phyloP scores from a whole-genome alignment of 176 grass and related monocot genomes.

The Eragrostis nindensis region DNA sequence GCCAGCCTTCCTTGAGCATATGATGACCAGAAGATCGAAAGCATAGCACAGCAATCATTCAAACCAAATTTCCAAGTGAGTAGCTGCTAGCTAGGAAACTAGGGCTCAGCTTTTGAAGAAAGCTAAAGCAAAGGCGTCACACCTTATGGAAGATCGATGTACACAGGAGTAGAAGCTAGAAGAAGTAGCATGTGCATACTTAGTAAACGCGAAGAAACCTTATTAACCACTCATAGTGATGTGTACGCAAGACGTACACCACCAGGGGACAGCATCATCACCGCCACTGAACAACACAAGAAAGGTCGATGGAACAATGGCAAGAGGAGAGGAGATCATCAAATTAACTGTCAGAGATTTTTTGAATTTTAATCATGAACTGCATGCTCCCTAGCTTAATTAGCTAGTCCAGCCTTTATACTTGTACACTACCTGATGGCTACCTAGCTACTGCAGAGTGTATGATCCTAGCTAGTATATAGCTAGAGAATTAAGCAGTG shows the following conservation, averaged over 20 bases:
- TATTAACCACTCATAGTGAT: conserved; percentile 1
- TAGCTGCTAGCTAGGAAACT: conserved; percentile 51
- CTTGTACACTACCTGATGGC: conserved; percentile 14
- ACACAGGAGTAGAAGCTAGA: conserved; percentile 34
- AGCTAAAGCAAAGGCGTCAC: conserved; percentile 54
- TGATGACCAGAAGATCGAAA: conserved; percentile 40
- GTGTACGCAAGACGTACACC: neutral
- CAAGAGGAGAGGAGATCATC: conserved; percentile 20
- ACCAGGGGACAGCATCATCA: conserved; percentile 49
- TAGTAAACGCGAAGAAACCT: conserved; percentile 38
- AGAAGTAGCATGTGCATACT: neutral
- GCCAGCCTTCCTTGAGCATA: conserved; percentile 31
- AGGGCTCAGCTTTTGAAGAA: conserved; percentile 73
- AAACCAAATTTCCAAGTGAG: conserved; percentile 29
- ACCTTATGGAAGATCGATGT: conserved; percentile 37
- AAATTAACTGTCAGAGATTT: conserved; percentile 52
- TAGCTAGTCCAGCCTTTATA: conserved; percentile 38
- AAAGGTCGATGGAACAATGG: neutral
- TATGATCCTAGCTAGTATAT: conserved; percentile 42
- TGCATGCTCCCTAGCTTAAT: conserved; percentile 18
- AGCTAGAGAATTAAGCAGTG: too few species aligned
- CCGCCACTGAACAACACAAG: conserved; percentile 14
- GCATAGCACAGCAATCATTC: conserved; percentile 36
- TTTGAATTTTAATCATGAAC: conserved; percentile 47
- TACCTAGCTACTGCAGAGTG: neutral